Percentiles rank a stretch among this genome's conserved stretches.
phyloP scores from a whole-genome alignment of 345 rosid genomes.

The Boechera retrofracta region DNA sequence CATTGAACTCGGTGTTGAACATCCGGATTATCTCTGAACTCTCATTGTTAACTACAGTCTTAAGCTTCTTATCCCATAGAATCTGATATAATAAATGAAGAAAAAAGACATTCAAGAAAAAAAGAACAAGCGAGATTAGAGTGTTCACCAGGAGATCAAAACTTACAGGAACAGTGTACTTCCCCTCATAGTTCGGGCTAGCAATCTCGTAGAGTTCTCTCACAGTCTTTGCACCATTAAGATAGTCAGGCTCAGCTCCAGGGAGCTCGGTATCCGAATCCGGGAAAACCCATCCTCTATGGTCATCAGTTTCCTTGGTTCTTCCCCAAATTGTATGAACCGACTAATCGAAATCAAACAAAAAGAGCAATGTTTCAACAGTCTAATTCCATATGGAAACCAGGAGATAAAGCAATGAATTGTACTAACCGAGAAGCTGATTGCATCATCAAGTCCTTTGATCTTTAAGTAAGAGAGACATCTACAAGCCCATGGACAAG shows the following conservation, averaged over 20 bases:
- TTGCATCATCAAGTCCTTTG: conserved; percentile 82
- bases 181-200: conserved; percentile 69
- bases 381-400: background rate
- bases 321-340: conserved; percentile 81
- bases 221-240: conserved; percentile 71
- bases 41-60: conserved; percentile 64
- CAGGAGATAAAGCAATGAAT: background rate
- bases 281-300: conserved; percentile 94
- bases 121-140: conserved; percentile 11
- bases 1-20: conserved; percentile 58
- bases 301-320: conserved; percentile 86
- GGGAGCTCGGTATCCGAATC: conserved; percentile 63
- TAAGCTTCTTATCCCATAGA: conserved; percentile 68
- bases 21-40: conserved; percentile 65
- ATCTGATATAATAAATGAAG: conserved; percentile 39
- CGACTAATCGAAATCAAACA: conserved; percentile 53
- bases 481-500: conserved; percentile 97
- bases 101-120: conserved; percentile 1
- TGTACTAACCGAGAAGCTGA: conserved; percentile 72
- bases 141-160: conserved; percentile 26
- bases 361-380: background rate
- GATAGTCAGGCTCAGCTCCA: conserved; percentile 78
- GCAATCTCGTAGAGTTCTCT: conserved; percentile 85
- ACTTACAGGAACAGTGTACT: conserved; percentile 93
- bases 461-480: conserved; percentile 81